A percentile compares a stretch with the other conserved stretches of the same genome.
These are phyloP conservation scores for Ascochyta koolunga DNA, from an alignment of 2,329 filamentous ascomycete genomes.

Conservation along the genomic window DNA sequence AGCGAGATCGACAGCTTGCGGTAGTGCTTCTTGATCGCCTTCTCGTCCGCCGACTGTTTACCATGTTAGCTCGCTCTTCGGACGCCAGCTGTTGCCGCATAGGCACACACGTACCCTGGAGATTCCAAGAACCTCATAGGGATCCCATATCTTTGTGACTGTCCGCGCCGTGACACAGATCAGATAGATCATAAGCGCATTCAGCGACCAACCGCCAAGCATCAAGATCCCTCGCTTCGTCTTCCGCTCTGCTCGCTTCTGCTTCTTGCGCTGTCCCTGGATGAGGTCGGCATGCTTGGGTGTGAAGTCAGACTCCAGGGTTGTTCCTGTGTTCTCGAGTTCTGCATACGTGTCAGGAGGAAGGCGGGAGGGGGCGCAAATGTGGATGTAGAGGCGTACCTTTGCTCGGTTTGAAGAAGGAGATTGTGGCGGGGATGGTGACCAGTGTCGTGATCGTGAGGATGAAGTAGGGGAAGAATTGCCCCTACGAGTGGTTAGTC, in stretches of 20 bases:
- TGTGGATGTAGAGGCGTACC: conserved; percentile 49
- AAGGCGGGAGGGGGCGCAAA: conserved; percentile 1
- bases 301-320: conserved; percentile 81
- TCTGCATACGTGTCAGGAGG: conserved; percentile 51
- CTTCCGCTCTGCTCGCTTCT: conserved; percentile 87
- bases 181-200: conserved; percentile 90
- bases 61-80: conserved; percentile 24
- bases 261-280: conserved; percentile 78
- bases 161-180: conserved; percentile 78
- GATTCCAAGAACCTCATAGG: conserved; percentile 91
- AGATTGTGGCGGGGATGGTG: conserved; percentile 89
- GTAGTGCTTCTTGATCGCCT: conserved; percentile 90
- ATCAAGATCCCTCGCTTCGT: conserved; percentile 83
- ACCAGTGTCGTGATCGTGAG: conserved; percentile 86
- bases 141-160: conserved; percentile 86
- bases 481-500: conserved; percentile 63
- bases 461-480: conserved; percentile 99
- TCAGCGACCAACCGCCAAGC: conserved; percentile 77
- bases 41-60: conserved; percentile 77
- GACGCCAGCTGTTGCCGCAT: background rate
- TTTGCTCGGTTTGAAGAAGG: conserved; percentile 79
- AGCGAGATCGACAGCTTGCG: conserved; percentile 82
- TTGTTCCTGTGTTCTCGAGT: conserved; percentile 78
- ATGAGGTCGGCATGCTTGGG: conserved; percentile 85
- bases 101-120: conserved; percentile 67